phyloP scores from a whole-genome alignment of 768 basidiomycete genomes.

The Mycena rebaudengoi region DNA sequence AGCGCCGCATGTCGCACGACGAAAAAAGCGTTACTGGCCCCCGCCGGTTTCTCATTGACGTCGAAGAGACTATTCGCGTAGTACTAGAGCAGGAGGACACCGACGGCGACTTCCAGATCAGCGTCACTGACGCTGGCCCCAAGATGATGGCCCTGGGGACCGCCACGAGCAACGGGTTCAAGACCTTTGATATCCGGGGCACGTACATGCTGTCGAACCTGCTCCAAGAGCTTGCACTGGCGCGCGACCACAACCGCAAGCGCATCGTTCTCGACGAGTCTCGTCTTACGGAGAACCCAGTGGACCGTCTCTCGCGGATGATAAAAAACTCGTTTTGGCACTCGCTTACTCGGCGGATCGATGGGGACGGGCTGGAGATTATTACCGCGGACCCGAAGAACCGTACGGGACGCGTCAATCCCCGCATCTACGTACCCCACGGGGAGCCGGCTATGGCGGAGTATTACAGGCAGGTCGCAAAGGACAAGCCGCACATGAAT shows the following conservation, averaged over 20 bases:
- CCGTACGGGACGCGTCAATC: slow-evolving; percentile 87
- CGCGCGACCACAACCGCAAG: slow-evolving; percentile 93
- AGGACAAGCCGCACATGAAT: slow-evolving; percentile 92
- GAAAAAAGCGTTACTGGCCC: slow-evolving; percentile 85
- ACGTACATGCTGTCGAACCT: slow-evolving; percentile 99
- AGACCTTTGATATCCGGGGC: slow-evolving; percentile 95
- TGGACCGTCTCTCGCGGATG: slow-evolving; percentile 96
- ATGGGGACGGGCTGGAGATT: slow-evolving; percentile 96
- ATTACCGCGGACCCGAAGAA: slow-evolving; percentile 99
- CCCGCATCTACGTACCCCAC: slow-evolving; percentile 94
- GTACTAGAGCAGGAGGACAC: slow-evolving; percentile 98
- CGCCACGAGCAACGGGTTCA: slow-evolving; percentile 97
- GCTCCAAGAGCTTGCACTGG: slow-evolving; percentile 97
- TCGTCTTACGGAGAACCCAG: slow-evolving; percentile 97
- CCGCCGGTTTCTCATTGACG: slow-evolving; percentile 93
- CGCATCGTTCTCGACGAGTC: slow-evolving; percentile 99
- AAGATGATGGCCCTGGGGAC: slow-evolving; percentile 97
- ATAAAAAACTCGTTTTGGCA: slow-evolving; percentile 99
- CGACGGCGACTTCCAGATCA: slow-evolving; percentile 96
- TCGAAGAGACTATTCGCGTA: slow-evolving; percentile 96
- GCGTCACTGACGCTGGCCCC: slow-evolving; percentile 94
- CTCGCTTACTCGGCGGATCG: slow-evolving; percentile 94
- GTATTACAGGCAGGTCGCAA: slow-evolving; percentile 92
- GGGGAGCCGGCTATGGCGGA: slow-evolving; percentile 94
- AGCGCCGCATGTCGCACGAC: slow-evolving; percentile 91